Evolutionary conservation across 2,329 filamentous ascomycete genomes (phyloP).

Genomic region (Colletotrichum sp.): DNA sequence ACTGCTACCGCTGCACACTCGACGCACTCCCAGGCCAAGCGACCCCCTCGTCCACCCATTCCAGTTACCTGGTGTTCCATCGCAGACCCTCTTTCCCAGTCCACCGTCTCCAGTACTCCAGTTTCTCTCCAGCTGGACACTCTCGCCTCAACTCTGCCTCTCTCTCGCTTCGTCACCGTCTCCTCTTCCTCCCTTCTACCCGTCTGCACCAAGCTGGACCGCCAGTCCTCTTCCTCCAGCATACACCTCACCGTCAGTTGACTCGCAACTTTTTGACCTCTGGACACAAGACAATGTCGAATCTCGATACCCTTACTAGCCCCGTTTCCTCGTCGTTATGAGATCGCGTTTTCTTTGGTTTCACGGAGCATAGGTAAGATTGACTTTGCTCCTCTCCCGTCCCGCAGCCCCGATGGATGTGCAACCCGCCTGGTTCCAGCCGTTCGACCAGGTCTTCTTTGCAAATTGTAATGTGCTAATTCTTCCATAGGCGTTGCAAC

Average conservation of each 20-base stretch:
- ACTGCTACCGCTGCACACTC: background rate
- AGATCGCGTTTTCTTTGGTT: background rate
- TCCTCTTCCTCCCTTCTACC: background rate
- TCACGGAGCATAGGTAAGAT: background rate
- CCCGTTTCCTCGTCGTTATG: slow-evolving; percentile 10
- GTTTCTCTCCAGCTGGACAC: background rate
- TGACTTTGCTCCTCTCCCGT: background rate
- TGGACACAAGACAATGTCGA: slow-evolving; percentile 9
- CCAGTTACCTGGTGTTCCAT: slow-evolving; percentile 17
- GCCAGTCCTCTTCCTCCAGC: background rate
- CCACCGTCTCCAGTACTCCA: slow-evolving; percentile 4
- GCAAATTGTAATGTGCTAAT: background rate
- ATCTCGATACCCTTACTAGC: background rate
- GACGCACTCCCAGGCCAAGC: background rate
- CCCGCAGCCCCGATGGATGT: background rate
- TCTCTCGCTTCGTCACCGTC: background rate
- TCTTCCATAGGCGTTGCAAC: background rate
- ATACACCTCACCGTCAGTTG: background rate
- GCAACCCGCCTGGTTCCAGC: background rate
- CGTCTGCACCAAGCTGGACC: background rate
- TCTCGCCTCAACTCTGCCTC: background rate
- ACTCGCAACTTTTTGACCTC: background rate
- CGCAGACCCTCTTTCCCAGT: slow-evolving; percentile 11
- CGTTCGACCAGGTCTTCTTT: background rate
- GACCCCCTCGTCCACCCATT: background rate